Percentiles rank a stretch among this genome's conserved stretches.
Conservation (phyloP, 139 green algal genomes). For the Coelastrella sp. region DNA sequence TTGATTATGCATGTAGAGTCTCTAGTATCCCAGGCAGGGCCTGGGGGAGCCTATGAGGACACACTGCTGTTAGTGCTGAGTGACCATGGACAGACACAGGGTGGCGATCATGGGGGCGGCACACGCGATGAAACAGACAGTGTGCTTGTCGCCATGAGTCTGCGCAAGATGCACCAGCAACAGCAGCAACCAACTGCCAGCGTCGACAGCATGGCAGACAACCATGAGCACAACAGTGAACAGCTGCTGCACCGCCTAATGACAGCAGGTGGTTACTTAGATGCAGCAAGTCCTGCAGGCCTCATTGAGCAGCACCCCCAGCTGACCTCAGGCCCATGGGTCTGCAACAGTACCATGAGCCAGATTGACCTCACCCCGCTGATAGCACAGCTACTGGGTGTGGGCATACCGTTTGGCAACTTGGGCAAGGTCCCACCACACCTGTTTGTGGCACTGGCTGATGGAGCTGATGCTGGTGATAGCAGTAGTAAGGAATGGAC, state of each 20-base stretch:
- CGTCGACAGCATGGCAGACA: background rate
- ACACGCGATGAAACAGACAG: constrained; percentile 87
- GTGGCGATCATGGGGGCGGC: constrained; percentile 95
- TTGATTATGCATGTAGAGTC: constrained; percentile 42
- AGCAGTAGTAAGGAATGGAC: too few species aligned
- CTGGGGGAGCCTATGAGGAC: constrained; percentile 63
- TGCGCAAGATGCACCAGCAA: constrained; percentile 54
- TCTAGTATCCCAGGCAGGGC: constrained; percentile 56
- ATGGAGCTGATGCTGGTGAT: background rate
- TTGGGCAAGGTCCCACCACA: constrained; percentile 74
- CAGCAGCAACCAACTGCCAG: background rate
- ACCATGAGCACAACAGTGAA: background rate
- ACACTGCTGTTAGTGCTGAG: constrained; percentile 94
- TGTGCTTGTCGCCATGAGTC: constrained; percentile 77
- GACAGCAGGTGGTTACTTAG: background rate
- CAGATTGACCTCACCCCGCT: constrained; percentile 93
- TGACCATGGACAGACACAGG: constrained; percentile 94
- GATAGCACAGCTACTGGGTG: constrained; percentile 84
- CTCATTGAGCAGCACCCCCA: constrained; percentile 10
- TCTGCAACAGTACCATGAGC: constrained; percentile 55
- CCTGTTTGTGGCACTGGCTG: constrained; percentile 67
- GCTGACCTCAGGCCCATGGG: background rate
- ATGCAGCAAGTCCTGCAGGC: background rate
- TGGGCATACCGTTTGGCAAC: constrained; percentile 90
- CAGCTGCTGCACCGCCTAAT: constrained; percentile 1